A percentile compares a stretch with the other conserved stretches of the same genome.
Evolutionary conservation across 2,329 filamentous ascomycete genomes (phyloP).

Genomic region (Aspergillus sp.): DNA sequence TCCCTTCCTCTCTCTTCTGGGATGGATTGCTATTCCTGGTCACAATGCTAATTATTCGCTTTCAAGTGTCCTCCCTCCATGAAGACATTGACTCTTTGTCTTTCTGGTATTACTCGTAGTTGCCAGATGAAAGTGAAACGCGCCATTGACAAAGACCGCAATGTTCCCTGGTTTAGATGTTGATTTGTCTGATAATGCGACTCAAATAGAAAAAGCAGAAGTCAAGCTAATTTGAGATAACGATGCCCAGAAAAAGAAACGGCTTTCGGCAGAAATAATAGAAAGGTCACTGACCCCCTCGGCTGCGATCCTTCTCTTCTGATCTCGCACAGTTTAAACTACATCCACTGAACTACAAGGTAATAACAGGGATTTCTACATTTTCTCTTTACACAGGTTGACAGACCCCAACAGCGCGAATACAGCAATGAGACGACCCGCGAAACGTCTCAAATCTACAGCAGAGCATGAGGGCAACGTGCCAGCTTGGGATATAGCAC

Average conservation of each 20-base stretch:
- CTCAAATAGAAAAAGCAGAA: too few species aligned
- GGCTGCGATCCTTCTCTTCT: too few species aligned
- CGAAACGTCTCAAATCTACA: constrained; percentile 3
- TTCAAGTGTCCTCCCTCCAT: not conserved
- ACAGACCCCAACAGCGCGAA: not conserved
- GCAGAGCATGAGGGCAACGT: not conserved
- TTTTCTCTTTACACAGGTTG: not conserved
- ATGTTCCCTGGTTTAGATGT: not conserved
- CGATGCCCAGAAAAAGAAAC: too few species aligned
- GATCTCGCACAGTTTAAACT: too few species aligned
- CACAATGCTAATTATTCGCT: not conserved
- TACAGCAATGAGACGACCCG: not conserved
- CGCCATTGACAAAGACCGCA: not conserved
- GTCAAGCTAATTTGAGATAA: too few species aligned
- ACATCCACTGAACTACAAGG: not conserved
- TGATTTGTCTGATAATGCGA: too few species aligned
- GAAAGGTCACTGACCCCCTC: too few species aligned
- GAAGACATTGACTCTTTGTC: not conserved
- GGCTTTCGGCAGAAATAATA: too few species aligned
- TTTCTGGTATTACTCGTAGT: not conserved
- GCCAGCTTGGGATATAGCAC: not conserved
- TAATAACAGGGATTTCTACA: not conserved
- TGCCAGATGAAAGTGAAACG: not conserved
- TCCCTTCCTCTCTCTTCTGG: not conserved
- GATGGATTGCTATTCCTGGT: not conserved